Base-by-base conservation (phyloP, 1,139 yeast genomes). In the Tardiomyces blankii region DNA sequence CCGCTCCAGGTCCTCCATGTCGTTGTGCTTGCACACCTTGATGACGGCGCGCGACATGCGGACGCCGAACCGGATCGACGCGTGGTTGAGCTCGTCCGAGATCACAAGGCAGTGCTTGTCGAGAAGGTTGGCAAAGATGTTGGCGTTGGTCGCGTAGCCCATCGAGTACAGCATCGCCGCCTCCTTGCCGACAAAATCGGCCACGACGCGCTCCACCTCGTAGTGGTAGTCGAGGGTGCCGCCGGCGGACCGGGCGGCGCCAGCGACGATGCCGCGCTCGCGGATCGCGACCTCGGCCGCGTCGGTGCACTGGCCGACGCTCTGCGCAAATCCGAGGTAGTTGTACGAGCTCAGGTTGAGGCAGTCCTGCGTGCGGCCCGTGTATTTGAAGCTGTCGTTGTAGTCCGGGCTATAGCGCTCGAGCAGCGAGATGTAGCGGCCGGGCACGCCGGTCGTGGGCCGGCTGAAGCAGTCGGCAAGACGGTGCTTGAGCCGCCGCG, bases 91-190 rank as follows among this genome's bases (percentile, higher is more conserved):
- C 60, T 89, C 93, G 68, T 91, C 99, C 23, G 95, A 83, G 47
- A 93, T 84, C 46, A 93, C 91, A 53, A 93, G 74, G 58, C 96
- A 88, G 60, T 86, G 82, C 51, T 86, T 75, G 65, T 89, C 95
- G 42, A 87, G 85, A 49, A 91, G 69, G 2, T 94, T 78, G 27
- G 89, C 74, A 61, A 93, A 91, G 47, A 91, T 70, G 57, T 82
- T 82, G n/a, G 96, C 95, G 63, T 91, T 91, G 12, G 98, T 91
- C 56, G 95, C 94, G 62, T 88, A 91, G 48, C 99, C 99, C 82
- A 88, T 93, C 44, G 94, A 82, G 53, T 86, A 86, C 41, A 91
- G 68, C 57, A 88, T 69, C 3, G 96, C 78, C 55, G 86, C 94
- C 54, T 89, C 96, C 65, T 87, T 87, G 39, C 96, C 97, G 32